Conservation (phyloP, 202 grass and related monocot species). For the Dendrocalamus latiflorus region DNA sequence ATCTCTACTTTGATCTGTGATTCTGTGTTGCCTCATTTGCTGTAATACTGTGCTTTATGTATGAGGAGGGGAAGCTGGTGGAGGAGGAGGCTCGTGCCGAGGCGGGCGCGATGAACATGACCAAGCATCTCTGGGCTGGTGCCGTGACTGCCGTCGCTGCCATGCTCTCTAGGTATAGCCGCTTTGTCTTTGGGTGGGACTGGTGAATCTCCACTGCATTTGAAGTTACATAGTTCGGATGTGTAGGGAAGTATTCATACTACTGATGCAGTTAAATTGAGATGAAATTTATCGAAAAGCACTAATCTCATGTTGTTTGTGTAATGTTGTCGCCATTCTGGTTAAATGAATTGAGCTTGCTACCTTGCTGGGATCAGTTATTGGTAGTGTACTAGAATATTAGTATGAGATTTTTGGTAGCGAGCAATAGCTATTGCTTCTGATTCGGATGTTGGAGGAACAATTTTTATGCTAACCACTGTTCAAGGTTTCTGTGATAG, state of each 20-base stretch:
- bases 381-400: not conserved
- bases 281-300: not conserved
- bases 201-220: not conserved
- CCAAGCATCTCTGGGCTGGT: conserved; percentile 87
- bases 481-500: not conserved
- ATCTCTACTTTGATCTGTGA: no score
- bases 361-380: not conserved
- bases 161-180: conserved; percentile 81
- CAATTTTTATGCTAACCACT: not conserved
- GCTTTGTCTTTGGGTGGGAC: not conserved
- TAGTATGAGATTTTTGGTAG: not conserved
- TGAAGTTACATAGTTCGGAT: not conserved
- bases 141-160: conserved; percentile 92
- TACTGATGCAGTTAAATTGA: not conserved
- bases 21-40: no score
- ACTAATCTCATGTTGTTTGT: not conserved
- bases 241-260: not conserved
- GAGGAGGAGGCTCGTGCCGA: conserved; percentile 29
- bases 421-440: not conserved
- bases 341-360: not conserved
- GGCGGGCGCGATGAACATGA: conserved; percentile 64
- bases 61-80: conserved; percentile 12
- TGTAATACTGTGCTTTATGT: no score
- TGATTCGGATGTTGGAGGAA: not conserved
- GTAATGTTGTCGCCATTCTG: not conserved